Evolutionary conservation across 768 basidiomycete species (phyloP).

Genomic region (Pholiota conissans): DNA sequence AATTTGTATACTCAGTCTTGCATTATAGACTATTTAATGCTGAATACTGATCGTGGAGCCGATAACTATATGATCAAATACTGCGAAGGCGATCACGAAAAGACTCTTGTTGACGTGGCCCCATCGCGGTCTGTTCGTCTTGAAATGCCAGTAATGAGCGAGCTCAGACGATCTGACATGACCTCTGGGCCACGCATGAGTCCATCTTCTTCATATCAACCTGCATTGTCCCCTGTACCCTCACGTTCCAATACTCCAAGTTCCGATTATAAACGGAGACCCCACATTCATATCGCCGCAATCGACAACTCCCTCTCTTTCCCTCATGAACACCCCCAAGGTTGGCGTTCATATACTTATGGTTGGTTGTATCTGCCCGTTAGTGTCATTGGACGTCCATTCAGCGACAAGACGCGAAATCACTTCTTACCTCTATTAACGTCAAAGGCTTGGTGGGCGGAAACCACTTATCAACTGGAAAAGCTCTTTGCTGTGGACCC

Average conservation of each 20-base stretch:
- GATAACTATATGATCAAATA: constrained; percentile 95
- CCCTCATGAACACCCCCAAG: constrained; percentile 87
- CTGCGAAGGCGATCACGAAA: constrained; percentile 80
- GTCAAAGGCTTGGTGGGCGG: constrained; percentile 88
- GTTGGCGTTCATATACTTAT: constrained; percentile 78
- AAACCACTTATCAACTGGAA: constrained; percentile 76
- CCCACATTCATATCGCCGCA: constrained; percentile 89
- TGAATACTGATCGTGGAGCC: constrained; percentile 86
- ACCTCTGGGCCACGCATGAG: constrained; percentile 37
- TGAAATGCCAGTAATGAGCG: constrained; percentile 75
- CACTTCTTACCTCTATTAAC: constrained; percentile 83
- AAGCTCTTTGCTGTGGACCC: constrained; percentile 80
- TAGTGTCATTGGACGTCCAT: constrained; percentile 81
- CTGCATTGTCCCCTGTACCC: constrained; percentile 33
- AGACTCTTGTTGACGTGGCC: constrained; percentile 74
- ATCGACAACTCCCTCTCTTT: constrained; percentile 94
- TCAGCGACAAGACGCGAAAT: constrained; percentile 77
- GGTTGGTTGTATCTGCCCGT: constrained; percentile 89
- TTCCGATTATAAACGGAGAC: constrained; percentile 56
- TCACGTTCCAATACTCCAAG: constrained; percentile 35
- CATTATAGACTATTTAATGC: constrained; percentile 91
- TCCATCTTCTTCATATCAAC: constrained; percentile 37
- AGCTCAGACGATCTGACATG: constrained; percentile 52
- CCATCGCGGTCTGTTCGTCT: constrained; percentile 66
- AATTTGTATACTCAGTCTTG: constrained; percentile 5